phyloP scores from a whole-genome alignment of 1,139 yeast genomes.

The Scheffersomyces illinoinensis region DNA sequence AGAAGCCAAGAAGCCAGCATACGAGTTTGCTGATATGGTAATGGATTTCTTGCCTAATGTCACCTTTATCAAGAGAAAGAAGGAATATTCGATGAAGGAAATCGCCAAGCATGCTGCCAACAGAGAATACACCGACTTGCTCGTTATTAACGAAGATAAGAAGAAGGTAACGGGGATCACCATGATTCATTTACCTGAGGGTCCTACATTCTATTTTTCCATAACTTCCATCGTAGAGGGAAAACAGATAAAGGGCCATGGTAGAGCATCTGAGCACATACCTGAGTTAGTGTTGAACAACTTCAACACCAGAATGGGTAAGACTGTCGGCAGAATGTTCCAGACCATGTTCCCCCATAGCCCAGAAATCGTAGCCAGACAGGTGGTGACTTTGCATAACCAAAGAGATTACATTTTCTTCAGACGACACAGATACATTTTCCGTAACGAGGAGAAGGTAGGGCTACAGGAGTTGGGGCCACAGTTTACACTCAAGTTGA shows the following conservation, averaged over 20 bases:
- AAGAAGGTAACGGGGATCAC: constrained; percentile 90
- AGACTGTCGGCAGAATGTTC: constrained; percentile 87
- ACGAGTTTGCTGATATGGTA: constrained; percentile 84
- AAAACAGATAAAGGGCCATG: constrained; percentile 82
- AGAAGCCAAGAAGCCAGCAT: constrained; percentile 82
- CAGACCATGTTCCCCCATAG: constrained; percentile 89
- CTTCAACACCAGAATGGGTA: constrained; percentile 88
- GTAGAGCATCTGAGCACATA: constrained; percentile 82
- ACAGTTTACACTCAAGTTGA: constrained; percentile 84
- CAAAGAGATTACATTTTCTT: constrained; percentile 94
- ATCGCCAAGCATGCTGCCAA: constrained; percentile 81
- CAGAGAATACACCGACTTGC: constrained; percentile 82
- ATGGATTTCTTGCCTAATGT: constrained; percentile 84
- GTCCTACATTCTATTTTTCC: constrained; percentile 92
- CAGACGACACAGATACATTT: constrained; percentile 90
- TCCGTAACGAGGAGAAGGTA: constrained; percentile 85
- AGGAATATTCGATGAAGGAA: constrained; percentile 79
- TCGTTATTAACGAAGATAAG: constrained; percentile 91
- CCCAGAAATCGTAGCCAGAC: constrained; percentile 94
- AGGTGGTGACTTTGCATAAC: constrained; percentile 91
- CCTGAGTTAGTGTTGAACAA: constrained; percentile 92
- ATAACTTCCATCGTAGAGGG: constrained; percentile 77
- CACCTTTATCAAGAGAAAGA: constrained; percentile 83
- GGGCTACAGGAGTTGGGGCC: constrained; percentile 97
- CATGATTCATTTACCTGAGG: constrained; percentile 88